Conservation (phyloP, 1,284 basidiomycete genomes). For the Agaricales sp. region DNA sequence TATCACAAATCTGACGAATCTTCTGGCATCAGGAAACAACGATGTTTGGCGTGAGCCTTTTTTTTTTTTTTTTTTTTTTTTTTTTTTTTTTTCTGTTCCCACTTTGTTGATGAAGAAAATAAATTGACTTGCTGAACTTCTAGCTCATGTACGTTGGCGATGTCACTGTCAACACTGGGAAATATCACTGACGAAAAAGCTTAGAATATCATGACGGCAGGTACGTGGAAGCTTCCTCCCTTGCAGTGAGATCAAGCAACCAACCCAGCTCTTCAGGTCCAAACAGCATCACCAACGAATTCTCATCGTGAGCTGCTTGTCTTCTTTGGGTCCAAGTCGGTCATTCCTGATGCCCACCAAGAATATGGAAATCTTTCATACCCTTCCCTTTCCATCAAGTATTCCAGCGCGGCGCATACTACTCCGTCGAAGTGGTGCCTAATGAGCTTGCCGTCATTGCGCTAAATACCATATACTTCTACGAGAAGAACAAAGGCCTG, state of each 20-base stretch:
- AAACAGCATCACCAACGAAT: constrained; percentile 71
- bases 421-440: constrained; percentile 73
- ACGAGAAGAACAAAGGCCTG: constrained; percentile 81
- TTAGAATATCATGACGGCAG: constrained; percentile 60
- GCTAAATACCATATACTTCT: constrained; percentile 90
- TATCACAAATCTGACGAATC: too few species aligned
- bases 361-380: constrained; percentile 80
- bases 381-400: constrained; percentile 76
- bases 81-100: constrained; percentile 10
- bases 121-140: too few species aligned
- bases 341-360: constrained; percentile 19
- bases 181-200: constrained; percentile 9
- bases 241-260: constrained; percentile 19
- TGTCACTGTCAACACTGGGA: constrained; percentile 5
- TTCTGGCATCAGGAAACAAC: constrained; percentile 57
- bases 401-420: constrained; percentile 83
- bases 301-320: constrained; percentile 56
- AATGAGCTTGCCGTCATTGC: constrained; percentile 72
- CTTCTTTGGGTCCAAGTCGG: constrained; percentile 4
- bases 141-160: constrained; percentile 49
- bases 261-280: constrained; percentile 45
- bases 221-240: constrained; percentile 21
- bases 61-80: constrained; percentile 9
- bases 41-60: constrained; percentile 72
- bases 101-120: too few species aligned